These are phyloP conservation scores for Pouteria glomerata DNA, from an alignment of 148 eudicot genomes.

Conservation along the genomic window DNA sequence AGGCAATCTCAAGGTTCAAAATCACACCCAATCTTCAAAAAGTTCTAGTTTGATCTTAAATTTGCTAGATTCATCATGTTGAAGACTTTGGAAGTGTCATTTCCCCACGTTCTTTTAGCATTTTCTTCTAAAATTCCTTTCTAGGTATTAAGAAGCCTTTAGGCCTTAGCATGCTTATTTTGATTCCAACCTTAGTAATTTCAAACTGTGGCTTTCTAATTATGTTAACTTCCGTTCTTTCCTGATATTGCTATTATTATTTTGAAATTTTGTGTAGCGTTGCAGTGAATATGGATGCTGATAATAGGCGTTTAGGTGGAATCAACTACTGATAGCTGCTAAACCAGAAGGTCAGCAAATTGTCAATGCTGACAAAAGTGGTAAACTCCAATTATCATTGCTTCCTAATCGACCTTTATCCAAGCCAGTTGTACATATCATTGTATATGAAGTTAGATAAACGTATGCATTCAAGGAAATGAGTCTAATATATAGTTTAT, in stretches of 20 bases:
- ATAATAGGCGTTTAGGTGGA: slow-evolving; percentile 10
- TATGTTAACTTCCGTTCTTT: background rate
- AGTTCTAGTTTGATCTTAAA: background rate
- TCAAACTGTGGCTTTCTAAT: background rate
- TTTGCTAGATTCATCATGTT: background rate
- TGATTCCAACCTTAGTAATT: background rate
- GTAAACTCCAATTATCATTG: slow-evolving; percentile 4
- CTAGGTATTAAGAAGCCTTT: no score
- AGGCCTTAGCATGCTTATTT: no score
- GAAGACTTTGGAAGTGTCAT: background rate
- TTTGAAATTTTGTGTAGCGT: slow-evolving; percentile 2
- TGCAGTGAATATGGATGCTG: slow-evolving; percentile 5
- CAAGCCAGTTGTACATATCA: background rate
- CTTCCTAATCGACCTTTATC: background rate
- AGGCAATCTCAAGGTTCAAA: background rate
- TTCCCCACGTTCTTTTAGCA: no score
- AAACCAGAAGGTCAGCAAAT: slow-evolving; percentile 23
- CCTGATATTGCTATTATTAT: background rate
- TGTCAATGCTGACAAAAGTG: slow-evolving; percentile 13
- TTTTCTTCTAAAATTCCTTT: no score
- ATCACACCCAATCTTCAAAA: background rate
- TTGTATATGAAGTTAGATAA: background rate
- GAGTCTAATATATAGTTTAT: background rate
- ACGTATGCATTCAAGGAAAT: background rate
- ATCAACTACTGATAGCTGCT: slow-evolving; percentile 13